phyloP scores from a whole-genome alignment of 495 filamentous ascomycete species.

The Neurospora sp. region DNA sequence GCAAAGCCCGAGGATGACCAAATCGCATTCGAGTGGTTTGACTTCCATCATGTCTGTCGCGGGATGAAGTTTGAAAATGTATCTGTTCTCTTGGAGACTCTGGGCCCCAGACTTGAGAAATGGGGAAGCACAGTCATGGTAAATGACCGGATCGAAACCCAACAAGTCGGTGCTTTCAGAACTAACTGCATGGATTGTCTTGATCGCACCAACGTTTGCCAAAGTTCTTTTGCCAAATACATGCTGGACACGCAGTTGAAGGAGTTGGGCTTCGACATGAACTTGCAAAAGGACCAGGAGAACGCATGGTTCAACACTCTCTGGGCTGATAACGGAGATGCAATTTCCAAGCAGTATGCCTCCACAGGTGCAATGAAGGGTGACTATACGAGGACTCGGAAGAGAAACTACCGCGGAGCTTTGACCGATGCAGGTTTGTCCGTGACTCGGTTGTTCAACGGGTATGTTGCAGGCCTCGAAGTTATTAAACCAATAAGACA shows the following conservation, averaged over 20 bases:
- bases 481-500: not conserved
- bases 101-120: slow-evolving; percentile 52
- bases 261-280: slow-evolving; percentile 61
- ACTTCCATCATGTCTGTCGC: slow-evolving; percentile 81
- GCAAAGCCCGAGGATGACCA: slow-evolving; percentile 37
- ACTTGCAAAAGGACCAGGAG: slow-evolving; percentile 54
- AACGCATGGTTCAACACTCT: slow-evolving; percentile 88
- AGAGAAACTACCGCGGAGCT: slow-evolving; percentile 83
- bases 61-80: slow-evolving; percentile 98
- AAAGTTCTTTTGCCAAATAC: slow-evolving; percentile 71
- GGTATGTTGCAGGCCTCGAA: slow-evolving; percentile 22
- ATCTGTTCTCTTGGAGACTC: slow-evolving; percentile 55
- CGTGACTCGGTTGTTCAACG: slow-evolving; percentile 58
- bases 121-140: slow-evolving; percentile 54
- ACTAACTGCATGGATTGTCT: slow-evolving; percentile 99
- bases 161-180: slow-evolving; percentile 65
- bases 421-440: slow-evolving; percentile 89
- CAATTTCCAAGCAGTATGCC: slow-evolving; percentile 66
- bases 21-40: slow-evolving; percentile 82
- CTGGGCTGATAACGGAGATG: slow-evolving; percentile 90
- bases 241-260: slow-evolving; percentile 68
- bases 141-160: slow-evolving; percentile 33
- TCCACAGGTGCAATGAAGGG: slow-evolving; percentile 91
- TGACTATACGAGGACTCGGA: slow-evolving; percentile 84
- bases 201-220: slow-evolving; percentile 87